Percentiles rank a stretch among this genome's conserved stretches.
phyloP scores from a whole-genome alignment of 2,329 filamentous ascomycete genomes.

The Myotisia sp. region DNA sequence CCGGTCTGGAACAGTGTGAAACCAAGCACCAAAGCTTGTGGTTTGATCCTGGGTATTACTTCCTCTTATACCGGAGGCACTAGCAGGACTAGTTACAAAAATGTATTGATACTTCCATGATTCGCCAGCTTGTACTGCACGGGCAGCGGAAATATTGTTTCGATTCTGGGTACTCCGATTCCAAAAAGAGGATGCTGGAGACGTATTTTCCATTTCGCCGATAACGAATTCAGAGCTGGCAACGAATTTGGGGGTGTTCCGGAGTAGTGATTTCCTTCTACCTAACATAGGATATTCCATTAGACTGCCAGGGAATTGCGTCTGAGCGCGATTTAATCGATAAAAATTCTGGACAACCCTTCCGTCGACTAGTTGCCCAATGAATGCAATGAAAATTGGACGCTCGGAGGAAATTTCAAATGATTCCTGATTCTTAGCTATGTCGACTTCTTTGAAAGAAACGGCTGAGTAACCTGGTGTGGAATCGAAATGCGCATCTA shows the following conservation, averaged over 20 bases:
- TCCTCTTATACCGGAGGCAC: too few species aligned
- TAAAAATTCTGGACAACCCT: constrained; percentile 1
- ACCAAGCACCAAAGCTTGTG: not conserved
- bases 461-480: too few species aligned
- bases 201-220: constrained; percentile 23
- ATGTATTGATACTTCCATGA: not conserved
- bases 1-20: not conserved
- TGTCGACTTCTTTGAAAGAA: too few species aligned
- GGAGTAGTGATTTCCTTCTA: not conserved
- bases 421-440: too few species aligned
- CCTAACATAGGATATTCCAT: too few species aligned
- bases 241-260: not conserved
- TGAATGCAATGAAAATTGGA: constrained; percentile 2
- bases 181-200: not conserved
- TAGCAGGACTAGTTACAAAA: too few species aligned
- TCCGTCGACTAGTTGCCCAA: constrained; percentile 4
- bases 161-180: not conserved
- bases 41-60: too few species aligned
- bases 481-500: too few species aligned
- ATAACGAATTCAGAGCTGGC: constrained; percentile 23
- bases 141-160: not conserved
- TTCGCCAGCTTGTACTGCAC: not conserved
- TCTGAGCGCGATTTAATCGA: not conserved
- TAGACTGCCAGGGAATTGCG: not conserved
- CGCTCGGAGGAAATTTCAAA: too few species aligned